Evolutionary conservation across 78 protist genomes (phyloP).

Genomic region (Dictyostelium firmibasis): DNA sequence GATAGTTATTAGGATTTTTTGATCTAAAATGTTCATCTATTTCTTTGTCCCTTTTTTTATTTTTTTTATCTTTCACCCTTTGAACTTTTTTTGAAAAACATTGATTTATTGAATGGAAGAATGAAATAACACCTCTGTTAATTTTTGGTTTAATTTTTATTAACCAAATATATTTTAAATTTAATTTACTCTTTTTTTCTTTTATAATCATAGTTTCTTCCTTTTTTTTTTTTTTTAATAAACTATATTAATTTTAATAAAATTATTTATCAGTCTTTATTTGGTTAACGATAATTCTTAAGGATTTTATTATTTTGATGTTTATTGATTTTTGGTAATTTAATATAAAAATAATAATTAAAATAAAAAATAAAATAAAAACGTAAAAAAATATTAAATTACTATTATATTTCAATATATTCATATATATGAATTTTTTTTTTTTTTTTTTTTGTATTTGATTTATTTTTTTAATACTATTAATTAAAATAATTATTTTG

Average conservation of each 20-base stretch:
- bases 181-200: slow-evolving; percentile 6
- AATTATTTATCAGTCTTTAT: neutral
- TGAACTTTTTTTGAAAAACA: neutral
- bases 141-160: slow-evolving; percentile 18
- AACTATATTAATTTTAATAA: neutral
- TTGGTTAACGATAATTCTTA: neutral
- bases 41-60: slow-evolving; percentile 6
- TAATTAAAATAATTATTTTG: neutral
- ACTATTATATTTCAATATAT: too few species aligned
- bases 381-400: too few species aligned
- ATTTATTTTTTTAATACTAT: too few species aligned
- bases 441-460: too few species aligned
- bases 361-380: neutral
- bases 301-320: neutral
- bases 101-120: neutral
- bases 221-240: neutral
- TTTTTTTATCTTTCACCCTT: neutral
- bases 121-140: neutral
- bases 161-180: slow-evolving; percentile 12
- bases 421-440: too few species aligned
- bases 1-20: neutral
- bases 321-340: neutral
- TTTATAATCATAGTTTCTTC: neutral
- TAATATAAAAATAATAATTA: neutral
- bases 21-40: neutral